These are phyloP conservation scores for Onygena corvina DNA, from an alignment of 2,329 filamentous ascomycete genomes.

Conservation along the genomic window DNA sequence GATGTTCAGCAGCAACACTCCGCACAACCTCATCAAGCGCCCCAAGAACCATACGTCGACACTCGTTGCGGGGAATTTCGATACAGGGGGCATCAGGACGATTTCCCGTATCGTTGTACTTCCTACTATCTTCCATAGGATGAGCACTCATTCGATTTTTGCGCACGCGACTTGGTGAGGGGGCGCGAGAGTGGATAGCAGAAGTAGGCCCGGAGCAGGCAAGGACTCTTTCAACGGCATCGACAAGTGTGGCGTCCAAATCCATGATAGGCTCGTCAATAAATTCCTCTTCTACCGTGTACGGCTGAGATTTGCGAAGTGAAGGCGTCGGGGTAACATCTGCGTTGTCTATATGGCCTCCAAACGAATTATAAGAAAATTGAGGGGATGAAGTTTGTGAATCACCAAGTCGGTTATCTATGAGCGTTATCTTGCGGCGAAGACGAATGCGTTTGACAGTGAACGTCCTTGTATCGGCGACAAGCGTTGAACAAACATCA, in stretches of 20 bases:
- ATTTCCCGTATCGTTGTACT: not conserved
- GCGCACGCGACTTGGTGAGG: slow-evolving; percentile 30
- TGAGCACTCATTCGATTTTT: slow-evolving; percentile 22
- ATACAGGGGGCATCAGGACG: slow-evolving; percentile 23
- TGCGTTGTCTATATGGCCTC: slow-evolving; percentile 18
- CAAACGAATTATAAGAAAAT: slow-evolving; percentile 21
- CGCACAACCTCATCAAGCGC: slow-evolving; percentile 46
- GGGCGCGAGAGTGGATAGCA: slow-evolving; percentile 30
- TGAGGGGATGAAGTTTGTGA: slow-evolving; percentile 14
- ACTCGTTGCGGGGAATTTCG: slow-evolving; percentile 41
- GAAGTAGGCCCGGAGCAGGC: slow-evolving; percentile 34
- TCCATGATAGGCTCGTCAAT: slow-evolving; percentile 46
- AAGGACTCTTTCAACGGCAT: slow-evolving; percentile 46
- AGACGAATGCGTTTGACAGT: slow-evolving; percentile 46
- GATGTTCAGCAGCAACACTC: slow-evolving; percentile 41
- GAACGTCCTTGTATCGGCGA: slow-evolving; percentile 44
- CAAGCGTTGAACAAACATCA: slow-evolving; percentile 45
- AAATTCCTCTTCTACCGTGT: slow-evolving; percentile 39
- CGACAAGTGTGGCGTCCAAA: slow-evolving; percentile 45
- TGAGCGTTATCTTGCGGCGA: slow-evolving; percentile 33
- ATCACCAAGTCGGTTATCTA: slow-evolving; percentile 17
- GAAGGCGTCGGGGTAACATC: slow-evolving; percentile 7
- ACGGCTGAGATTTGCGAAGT: slow-evolving; percentile 4
- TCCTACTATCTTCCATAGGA: slow-evolving; percentile 16
- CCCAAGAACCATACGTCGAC: slow-evolving; percentile 43